Evolutionary conservation across 2,329 filamentous ascomycete genomes (phyloP), one percentile per base, ranked within the genome.

Genomic region (Fusarium pilosicola): DNA sequence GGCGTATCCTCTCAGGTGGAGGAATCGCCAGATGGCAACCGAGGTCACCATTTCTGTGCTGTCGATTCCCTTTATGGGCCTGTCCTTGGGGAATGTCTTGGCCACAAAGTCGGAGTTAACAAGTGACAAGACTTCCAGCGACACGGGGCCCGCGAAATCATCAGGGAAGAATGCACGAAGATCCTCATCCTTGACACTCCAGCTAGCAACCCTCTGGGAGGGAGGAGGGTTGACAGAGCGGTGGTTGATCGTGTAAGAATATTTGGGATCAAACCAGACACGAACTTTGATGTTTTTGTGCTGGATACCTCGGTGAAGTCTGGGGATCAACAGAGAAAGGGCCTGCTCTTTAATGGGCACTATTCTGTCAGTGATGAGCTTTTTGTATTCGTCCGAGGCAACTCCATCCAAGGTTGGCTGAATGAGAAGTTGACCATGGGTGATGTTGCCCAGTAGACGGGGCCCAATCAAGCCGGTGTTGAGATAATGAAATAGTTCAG

Each of bases 401-500:
- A 93, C 92, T 51, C 94, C 94, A 68, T 98, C 96, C 61, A 97
- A 86, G 9, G 96, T 96, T n/a, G 96, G 92, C 58, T 91, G 88
- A 58, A 98, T 88, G 36, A 93, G 84, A 65, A 97, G 89, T 80
- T 96, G 91, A 73, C 92, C 91, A 61, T 94, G 92, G 9, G 94
- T 93, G 76, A 97, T 90, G 88, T 92, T 96, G 80, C 93, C 94
- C 18, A 97, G 88, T 42, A 97, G 87, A 54, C 94, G 90, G 30
- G 94, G 88, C 34, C 94, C 91, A 73, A 98, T 90, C 48, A 98
- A 85, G 39, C 94, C 96, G 58, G 89, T 91, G 66, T 94, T 95
- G 56, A 98, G 87, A 81, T 98, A 98, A 81, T 94, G 93, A 80
- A 96, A 95, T 24, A 98, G 86, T 82, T 99, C 96, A 45, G 95